These are phyloP conservation scores for Digitaria exilis DNA, from an alignment of 202 grass and related monocot genomes.

Conservation along the genomic window DNA sequence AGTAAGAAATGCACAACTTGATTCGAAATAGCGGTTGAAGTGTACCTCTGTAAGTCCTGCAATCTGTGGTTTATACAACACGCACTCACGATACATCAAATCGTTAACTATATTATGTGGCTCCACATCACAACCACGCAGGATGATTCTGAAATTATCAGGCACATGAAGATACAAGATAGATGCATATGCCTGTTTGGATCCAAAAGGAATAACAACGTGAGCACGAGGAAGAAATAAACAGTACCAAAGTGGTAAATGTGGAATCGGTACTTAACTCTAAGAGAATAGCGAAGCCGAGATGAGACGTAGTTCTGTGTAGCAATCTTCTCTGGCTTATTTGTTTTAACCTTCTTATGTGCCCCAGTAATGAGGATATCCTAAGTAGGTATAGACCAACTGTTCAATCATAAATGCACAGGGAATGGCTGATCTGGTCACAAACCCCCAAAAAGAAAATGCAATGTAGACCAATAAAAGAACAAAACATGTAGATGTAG, in stretches of 20 bases:
- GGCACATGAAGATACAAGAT: constrained; percentile 91
- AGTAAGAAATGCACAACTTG: constrained; percentile 19
- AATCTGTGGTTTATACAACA: constrained; percentile 88
- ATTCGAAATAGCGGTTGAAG: constrained; percentile 35
- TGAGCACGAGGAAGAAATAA: constrained; percentile 42
- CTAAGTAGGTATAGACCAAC: constrained; percentile 49
- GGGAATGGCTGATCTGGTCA: constrained; percentile 15
- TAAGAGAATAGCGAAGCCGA: constrained; percentile 79
- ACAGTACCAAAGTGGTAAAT: constrained; percentile 40
- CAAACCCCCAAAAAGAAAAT: constrained; percentile 15
- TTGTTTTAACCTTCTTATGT: constrained; percentile 54
- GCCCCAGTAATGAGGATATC: constrained; percentile 90
- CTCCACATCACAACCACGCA: constrained; percentile 69
- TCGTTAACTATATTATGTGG: constrained; percentile 79
- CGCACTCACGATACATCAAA: constrained; percentile 90
- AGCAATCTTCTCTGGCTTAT: constrained; percentile 38
- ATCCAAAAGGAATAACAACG: constrained; percentile 41
- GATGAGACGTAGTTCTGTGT: constrained; percentile 64
- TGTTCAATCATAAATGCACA: constrained; percentile 12
- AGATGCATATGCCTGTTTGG: constrained; percentile 87
- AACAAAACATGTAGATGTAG: not conserved
- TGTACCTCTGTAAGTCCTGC: constrained; percentile 67
- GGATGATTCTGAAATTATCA: constrained; percentile 77
- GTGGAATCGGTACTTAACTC: constrained; percentile 64
- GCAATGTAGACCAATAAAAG: not conserved